Base-by-base conservation (phyloP, 768 basidiomycete genomes). In the Auricularia sp. region DNA sequence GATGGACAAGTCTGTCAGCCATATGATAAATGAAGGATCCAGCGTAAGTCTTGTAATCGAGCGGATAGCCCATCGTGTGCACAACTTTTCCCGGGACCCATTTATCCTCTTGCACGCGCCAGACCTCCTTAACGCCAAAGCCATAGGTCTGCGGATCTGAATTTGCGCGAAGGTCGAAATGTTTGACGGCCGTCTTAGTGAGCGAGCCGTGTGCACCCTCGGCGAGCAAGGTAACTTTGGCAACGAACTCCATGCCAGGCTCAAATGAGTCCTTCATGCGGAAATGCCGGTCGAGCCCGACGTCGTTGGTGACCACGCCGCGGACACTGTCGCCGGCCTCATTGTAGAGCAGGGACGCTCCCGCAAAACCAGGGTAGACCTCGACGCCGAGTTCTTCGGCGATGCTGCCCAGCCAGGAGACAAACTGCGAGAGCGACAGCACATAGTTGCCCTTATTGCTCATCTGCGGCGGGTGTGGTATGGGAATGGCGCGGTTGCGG, bases 401-500 rank as follows among this genome's bases (percentile, higher is more conserved):
- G 36, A 97, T 82, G 63, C 80, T 76, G 2, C 85, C 91, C 1
- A 99, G 82, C 95, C 96, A 98, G 3, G 90, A 83, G 0, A 93
- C 89, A 67, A 98, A 87, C 39, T 84, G 85, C 0, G 92, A 94
- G 36, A 98, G 84, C 2, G 93, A 96, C 47, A 91, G 77, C 71
- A 98, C 87, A 74, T 92, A 98, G 77, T 98, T 99, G 60, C 95
- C 89, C 35, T 88, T 83, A 80, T 97, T 97, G 70, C 80, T 79
- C 97, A 99, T 99, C 74, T 98, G 95, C 0, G 96, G 95, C 3
- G 97, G 96, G 72, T 98, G 95, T 0, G 93, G 97, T 59, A 98
- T 84, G 12, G 92, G 93, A 66, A 94, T 76, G 11, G 89, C 83
- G 63, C 72, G 71, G 16, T 79, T 84, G 21, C 79, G 66, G 11